Percentiles rank a stretch among this genome's conserved stretches.
phyloP scores from a whole-genome alignment of 1,284 basidiomycete genomes.

The Leccinum fallax region DNA sequence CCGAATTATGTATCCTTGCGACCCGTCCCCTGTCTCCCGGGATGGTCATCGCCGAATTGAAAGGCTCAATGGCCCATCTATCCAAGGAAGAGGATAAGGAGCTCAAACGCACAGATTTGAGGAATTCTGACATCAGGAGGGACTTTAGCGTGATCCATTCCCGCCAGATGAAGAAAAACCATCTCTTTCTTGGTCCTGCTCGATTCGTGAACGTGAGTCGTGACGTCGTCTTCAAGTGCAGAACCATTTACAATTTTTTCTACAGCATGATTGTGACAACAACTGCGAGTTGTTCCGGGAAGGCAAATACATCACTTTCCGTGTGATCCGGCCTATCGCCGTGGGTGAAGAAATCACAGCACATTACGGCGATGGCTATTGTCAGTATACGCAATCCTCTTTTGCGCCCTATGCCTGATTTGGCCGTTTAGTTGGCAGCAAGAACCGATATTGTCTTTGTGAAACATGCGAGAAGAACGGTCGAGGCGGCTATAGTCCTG shows the following conservation, averaged over 20 bases:
- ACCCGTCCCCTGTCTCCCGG: slow-evolving; percentile 73
- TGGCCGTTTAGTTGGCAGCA: slow-evolving; percentile 67
- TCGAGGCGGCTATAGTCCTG: slow-evolving; percentile 73
- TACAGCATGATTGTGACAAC: slow-evolving; percentile 88
- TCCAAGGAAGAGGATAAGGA: slow-evolving; percentile 82
- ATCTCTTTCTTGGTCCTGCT: slow-evolving; percentile 90
- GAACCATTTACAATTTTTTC: slow-evolving; percentile 20
- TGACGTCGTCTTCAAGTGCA: slow-evolving; percentile 17
- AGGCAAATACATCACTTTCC: slow-evolving; percentile 88
- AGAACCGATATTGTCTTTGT: slow-evolving; percentile 87
- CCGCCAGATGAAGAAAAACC: slow-evolving; percentile 88
- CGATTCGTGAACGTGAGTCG: slow-evolving; percentile 89
- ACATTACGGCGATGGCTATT: slow-evolving; percentile 84
- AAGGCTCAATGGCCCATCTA: slow-evolving; percentile 86
- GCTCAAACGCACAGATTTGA: slow-evolving; percentile 70
- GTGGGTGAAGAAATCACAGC: slow-evolving; percentile 87
- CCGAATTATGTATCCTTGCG: slow-evolving; percentile 88
- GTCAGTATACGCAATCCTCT: slow-evolving; percentile 47
- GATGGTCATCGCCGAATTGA: slow-evolving; percentile 76
- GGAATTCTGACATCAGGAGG: slow-evolving; percentile 72
- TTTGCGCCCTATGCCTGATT: slow-evolving; percentile 19
- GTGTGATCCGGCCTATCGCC: slow-evolving; percentile 77
- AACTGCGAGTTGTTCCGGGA: slow-evolving; percentile 88
- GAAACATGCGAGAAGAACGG: slow-evolving; percentile 83
- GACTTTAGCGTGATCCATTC: slow-evolving; percentile 94